Evolutionary conservation across 176 grass and related monocot genomes (phyloP).

Genomic region (Typha latifolia): DNA sequence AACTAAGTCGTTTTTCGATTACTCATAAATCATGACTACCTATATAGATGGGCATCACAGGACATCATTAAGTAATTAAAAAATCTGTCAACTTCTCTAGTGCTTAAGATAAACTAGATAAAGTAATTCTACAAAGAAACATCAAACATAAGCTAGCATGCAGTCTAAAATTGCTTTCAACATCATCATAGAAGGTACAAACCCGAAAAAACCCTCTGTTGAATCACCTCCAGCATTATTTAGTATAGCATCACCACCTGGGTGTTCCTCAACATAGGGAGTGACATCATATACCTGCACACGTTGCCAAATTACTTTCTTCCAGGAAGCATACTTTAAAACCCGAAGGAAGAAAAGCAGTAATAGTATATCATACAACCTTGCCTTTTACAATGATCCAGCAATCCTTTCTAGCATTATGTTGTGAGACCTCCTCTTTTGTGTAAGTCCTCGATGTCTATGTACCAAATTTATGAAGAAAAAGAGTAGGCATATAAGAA

Average conservation of each 20-base stretch:
- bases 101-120: background rate
- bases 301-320: slow-evolving; percentile 9
- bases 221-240: slow-evolving; percentile 87
- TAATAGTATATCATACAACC: slow-evolving; percentile 23
- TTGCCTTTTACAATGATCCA: slow-evolving; percentile 80
- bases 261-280: slow-evolving; percentile 88
- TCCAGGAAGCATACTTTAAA: slow-evolving; percentile 3
- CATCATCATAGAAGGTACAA: slow-evolving; percentile 6
- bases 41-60: too few relatives aligned
- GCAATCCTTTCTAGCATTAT: slow-evolving; percentile 70
- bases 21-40: too few relatives aligned
- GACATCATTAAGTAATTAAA: too few relatives aligned
- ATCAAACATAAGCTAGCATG: background rate
- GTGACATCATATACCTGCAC: slow-evolving; percentile 84
- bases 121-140: background rate
- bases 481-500: slow-evolving; percentile 9
- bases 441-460: slow-evolving; percentile 40
- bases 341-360: background rate
- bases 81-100: too few relatives aligned
- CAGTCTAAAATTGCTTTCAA: background rate
- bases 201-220: slow-evolving; percentile 74
- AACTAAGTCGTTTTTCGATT: too few relatives aligned
- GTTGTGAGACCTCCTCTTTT: slow-evolving; percentile 57
- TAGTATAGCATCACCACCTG: slow-evolving; percentile 72
- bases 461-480: background rate